These are phyloP conservation scores for Goffeauzyma gilvescens DNA, from an alignment of 768 basidiomycete genomes.

Conservation along the genomic window DNA sequence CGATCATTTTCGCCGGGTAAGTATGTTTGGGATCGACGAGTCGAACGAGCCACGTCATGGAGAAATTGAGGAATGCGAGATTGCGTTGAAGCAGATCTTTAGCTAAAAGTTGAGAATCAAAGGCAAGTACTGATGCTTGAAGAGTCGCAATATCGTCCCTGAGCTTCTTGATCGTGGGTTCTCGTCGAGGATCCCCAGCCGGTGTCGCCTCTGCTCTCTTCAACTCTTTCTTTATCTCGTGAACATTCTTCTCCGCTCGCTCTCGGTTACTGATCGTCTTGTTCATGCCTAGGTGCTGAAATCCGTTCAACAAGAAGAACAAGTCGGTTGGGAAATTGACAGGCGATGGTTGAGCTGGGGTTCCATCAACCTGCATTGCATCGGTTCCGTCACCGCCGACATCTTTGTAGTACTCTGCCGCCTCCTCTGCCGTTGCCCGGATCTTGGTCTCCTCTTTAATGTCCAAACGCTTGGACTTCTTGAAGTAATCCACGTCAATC, in stretches of 20 bases:
- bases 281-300: slow-evolving; percentile 73
- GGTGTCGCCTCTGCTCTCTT: slow-evolving; percentile 55
- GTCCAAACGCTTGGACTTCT: slow-evolving; percentile 50
- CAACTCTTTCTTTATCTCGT: slow-evolving; percentile 51
- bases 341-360: slow-evolving; percentile 37
- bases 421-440: slow-evolving; percentile 77
- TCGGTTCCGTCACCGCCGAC: background rate
- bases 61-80: slow-evolving; percentile 68
- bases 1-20: slow-evolving; percentile 55
- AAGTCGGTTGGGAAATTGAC: slow-evolving; percentile 94
- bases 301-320: slow-evolving; percentile 71
- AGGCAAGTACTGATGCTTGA: slow-evolving; percentile 55
- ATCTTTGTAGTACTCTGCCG: slow-evolving; percentile 45
- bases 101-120: slow-evolving; percentile 67
- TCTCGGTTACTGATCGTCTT: slow-evolving; percentile 60
- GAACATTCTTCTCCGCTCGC: slow-evolving; percentile 31
- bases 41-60: slow-evolving; percentile 84
- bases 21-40: slow-evolving; percentile 60
- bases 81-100: slow-evolving; percentile 62
- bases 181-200: slow-evolving; percentile 23
- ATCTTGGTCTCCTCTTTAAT: slow-evolving; percentile 80
- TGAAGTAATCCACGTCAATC: slow-evolving; percentile 68
- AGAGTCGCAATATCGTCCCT: slow-evolving; percentile 54
- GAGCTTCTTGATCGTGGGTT: background rate
- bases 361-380: background rate